Conservation (phyloP, 2,329 filamentous ascomycete species). For the Nannizziopsis barbatae region DNA sequence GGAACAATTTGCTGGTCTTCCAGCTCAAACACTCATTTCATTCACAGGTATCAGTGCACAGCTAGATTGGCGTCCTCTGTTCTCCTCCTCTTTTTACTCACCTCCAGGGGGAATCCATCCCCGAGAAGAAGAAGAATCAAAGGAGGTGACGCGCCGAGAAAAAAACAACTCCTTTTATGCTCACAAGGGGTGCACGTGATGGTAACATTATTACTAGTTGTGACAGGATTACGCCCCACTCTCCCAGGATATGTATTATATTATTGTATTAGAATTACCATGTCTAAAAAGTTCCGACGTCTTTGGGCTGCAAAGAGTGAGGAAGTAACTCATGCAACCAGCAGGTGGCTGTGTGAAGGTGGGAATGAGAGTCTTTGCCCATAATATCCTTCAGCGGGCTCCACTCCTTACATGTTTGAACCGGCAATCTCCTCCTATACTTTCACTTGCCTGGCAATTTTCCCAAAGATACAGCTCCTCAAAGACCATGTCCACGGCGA, state of each 20-base stretch:
- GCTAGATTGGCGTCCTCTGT: not conserved
- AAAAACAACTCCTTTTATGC: too few species aligned
- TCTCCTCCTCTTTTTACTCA: not conserved
- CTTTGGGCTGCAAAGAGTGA: conserved; percentile 1
- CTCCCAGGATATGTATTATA: not conserved
- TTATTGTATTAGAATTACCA: conserved; percentile 3
- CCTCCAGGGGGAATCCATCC: not conserved
- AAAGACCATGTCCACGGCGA: conserved; percentile 1
- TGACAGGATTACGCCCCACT: not conserved
- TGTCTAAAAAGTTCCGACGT: not conserved
- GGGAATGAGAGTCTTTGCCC: conserved; percentile 10
- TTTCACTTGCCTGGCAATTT: not conserved
- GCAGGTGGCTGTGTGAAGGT: not conserved
- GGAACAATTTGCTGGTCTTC: too few species aligned
- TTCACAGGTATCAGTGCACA: not conserved
- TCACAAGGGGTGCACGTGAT: not conserved
- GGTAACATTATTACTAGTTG: not conserved
- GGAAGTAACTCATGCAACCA: not conserved
- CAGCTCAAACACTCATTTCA: too few species aligned
- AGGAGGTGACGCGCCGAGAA: too few species aligned
- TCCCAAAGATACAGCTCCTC: not conserved
- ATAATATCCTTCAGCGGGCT: conserved; percentile 2
- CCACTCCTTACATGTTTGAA: not conserved
- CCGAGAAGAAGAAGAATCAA: not conserved
- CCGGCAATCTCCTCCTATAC: not conserved